Conservation (phyloP, 805 yeast species). For the Candida chilensis region DNA sequence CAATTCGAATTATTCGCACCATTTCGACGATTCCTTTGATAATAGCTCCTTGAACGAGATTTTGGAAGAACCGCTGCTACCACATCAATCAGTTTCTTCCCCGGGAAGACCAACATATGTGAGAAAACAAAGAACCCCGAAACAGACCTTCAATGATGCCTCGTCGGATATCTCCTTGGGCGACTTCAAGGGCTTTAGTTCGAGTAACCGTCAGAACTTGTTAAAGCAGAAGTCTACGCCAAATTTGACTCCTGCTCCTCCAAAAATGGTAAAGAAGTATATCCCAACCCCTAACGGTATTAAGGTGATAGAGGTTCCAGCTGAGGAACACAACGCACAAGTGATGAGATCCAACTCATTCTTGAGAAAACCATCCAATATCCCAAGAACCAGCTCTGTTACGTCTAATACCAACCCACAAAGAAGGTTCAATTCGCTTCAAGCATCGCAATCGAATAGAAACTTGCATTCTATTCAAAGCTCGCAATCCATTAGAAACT, state of each 20-base stretch:
- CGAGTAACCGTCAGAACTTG: background rate
- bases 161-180: background rate
- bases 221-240: background rate
- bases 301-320: constrained; percentile 61
- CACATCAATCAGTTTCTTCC: background rate
- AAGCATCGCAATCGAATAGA: constrained; percentile 1
- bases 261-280: constrained; percentile 54
- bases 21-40: too few species aligned
- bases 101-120: background rate
- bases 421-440: background rate
- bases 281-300: constrained; percentile 70
- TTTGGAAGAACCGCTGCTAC: background rate
- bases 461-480: constrained; percentile 7
- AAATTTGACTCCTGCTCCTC: constrained; percentile 3
- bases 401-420: constrained; percentile 4
- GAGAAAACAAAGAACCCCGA: background rate
- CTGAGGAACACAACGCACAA: constrained; percentile 25
- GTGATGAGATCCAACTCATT: too few species aligned
- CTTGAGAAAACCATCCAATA: constrained; percentile 18
- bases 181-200: background rate
- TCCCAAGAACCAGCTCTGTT: constrained; percentile 12
- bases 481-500: background rate
- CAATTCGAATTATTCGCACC: too few species aligned
- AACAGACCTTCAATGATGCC: background rate
- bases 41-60: too few species aligned